A percentile compares a stretch with the other conserved stretches of the same genome.
These are phyloP conservation scores for Penicillium sp. DNA, from an alignment of 2,329 filamentous ascomycete genomes.

Conservation along the genomic window DNA sequence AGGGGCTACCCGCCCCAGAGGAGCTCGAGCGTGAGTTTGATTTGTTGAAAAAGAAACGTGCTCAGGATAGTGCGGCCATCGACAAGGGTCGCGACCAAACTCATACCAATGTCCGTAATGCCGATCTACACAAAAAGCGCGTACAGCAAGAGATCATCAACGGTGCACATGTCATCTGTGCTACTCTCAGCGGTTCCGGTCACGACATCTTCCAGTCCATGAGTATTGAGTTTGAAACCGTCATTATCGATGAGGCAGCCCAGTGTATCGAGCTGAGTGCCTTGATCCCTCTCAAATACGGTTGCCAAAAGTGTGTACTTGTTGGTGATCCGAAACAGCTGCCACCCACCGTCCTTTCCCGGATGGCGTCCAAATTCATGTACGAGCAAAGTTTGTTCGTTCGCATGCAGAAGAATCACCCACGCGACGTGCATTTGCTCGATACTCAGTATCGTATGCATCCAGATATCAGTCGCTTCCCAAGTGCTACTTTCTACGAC, in stretches of 20 bases:
- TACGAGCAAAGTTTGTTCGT: constrained; percentile 99
- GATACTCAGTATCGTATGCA: constrained; percentile 99
- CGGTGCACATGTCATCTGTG: constrained; percentile 87
- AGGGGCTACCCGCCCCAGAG: constrained; percentile 44
- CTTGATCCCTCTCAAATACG: constrained; percentile 94
- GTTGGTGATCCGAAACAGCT: constrained; percentile 98
- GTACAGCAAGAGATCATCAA: constrained; percentile 91
- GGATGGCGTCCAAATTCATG: constrained; percentile 85
- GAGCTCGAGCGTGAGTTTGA: constrained; percentile 74
- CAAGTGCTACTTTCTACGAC: constrained; percentile 90
- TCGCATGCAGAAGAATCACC: constrained; percentile 92
- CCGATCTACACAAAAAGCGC: constrained; percentile 78
- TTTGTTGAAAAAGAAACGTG: constrained; percentile 72
- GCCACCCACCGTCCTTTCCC: constrained; percentile 91
- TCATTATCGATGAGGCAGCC: constrained; percentile 96
- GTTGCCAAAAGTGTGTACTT: constrained; percentile 92
- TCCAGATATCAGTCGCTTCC: constrained; percentile 89
- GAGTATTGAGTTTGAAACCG: constrained; percentile 95
- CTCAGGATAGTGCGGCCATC: constrained; percentile 74
- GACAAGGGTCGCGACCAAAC: constrained; percentile 85
- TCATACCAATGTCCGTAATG: constrained; percentile 76
- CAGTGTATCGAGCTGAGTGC: constrained; percentile 98
- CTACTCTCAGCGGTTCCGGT: constrained; percentile 90
- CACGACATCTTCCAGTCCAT: constrained; percentile 97
- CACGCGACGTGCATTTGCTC: constrained; percentile 85